These are phyloP conservation scores for Backusella luteola DNA, from an alignment of 192 early-diverging fungal genomes.

Conservation along the genomic window DNA sequence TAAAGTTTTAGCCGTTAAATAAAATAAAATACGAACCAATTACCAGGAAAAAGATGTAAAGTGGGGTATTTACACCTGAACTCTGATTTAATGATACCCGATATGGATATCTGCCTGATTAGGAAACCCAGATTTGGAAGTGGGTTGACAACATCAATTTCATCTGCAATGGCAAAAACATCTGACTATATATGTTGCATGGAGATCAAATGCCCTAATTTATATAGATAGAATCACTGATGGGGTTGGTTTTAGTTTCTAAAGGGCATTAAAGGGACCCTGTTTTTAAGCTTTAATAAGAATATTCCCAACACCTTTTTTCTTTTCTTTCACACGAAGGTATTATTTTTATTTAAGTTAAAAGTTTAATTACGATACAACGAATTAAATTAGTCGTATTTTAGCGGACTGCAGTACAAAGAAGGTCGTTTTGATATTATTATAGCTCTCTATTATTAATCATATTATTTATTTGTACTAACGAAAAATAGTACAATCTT, in stretches of 20 bases:
- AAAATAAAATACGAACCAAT: not conserved
- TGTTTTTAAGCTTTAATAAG: not conserved
- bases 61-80: not conserved
- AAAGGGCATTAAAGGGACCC: not conserved
- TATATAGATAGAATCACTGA: not conserved
- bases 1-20: not conserved
- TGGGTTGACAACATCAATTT: not conserved
- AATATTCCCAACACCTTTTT: not conserved
- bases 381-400: no score
- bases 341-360: no score
- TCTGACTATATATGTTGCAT: no score
- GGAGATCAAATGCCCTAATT: not conserved
- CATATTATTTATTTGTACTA: no score
- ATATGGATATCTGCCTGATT: not conserved
- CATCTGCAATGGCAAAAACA: no score
- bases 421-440: no score
- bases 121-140: not conserved
- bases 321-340: no score
- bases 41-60: no score
- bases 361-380: no score
- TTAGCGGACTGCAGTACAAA: no score
- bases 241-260: not conserved
- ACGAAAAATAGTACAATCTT: no score
- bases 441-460: no score
- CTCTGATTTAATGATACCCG: not conserved